Base-by-base conservation (phyloP, 2,329 filamentous ascomycete species). In the Epichloe gansuensis region DNA sequence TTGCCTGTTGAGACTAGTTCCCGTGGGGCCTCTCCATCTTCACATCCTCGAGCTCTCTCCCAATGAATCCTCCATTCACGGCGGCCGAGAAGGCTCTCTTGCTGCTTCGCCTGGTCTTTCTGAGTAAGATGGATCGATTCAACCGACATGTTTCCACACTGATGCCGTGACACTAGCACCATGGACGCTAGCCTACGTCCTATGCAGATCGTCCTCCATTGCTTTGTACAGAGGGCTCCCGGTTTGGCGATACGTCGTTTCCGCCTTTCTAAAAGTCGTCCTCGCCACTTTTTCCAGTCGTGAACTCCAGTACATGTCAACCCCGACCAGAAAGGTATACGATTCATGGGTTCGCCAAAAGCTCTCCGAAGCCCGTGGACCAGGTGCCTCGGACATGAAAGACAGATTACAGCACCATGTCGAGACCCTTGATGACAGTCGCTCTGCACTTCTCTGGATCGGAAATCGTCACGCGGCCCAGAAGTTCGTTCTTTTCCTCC, bases 251-350 rank as follows among this genome's bases (percentile, higher is more conserved):
- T 56, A 48, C 21, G 6, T 55, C 13, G 9, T 37, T 2, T 53
- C 45, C n/a, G 55, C 53, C 2, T 28, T 53, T 15, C 11, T 53
- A 2, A 55, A 52, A 37, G 48, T 51, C 13, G 12, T 53, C 35
- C 34, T 55, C 3, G 6, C 12, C 7, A 54, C 15, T 3, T 46
- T 52, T 45, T 46, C 50, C 12, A 28, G 50, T 17, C 47, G 49
- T 31, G 34, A 56, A 31, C 53, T 56, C 21, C 55, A 56, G 17
- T 56, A 51, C 38, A n/a, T 56, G 4, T 50, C 50, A 2, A 9
- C 21, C 5, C 23, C 55, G 8, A 56, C 55, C 1, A 52, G 44
- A 23, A 23, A 51, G 4, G 37, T 37, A 2, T 56, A 56, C 25
- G 28, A 51, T 3, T 31, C 42, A 43, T 56, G 55, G 55, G 12